Evolutionary conservation across 371 early-diverging fungal species (phyloP).

Genomic region (Mucor plumbeus): DNA sequence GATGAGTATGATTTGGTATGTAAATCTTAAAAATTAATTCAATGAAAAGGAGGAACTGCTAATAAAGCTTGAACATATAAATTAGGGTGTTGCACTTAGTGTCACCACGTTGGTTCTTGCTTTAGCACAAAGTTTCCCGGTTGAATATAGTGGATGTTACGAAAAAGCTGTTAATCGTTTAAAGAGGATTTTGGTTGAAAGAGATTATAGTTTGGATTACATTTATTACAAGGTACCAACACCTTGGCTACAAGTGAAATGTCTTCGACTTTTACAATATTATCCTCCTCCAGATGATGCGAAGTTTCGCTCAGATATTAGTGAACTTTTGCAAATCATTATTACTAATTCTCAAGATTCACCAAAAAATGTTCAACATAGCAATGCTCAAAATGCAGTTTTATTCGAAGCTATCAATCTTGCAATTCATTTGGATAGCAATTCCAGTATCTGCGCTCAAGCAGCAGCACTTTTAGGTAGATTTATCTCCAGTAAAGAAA

Average conservation of each 20-base stretch:
- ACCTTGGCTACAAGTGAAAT: conserved; percentile 97
- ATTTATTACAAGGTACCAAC: conserved; percentile 96
- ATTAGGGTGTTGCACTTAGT: conserved; percentile 85
- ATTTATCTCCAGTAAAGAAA: conserved; percentile 92
- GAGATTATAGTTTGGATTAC: conserved; percentile 85
- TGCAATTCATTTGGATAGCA: conserved; percentile 90
- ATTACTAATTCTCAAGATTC: conserved; percentile 84
- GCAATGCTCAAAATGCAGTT: conserved; percentile 95
- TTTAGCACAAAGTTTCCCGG: conserved; percentile 88
- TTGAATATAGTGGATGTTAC: conserved; percentile 75
- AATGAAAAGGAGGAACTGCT: not conserved
- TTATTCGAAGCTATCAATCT: conserved; percentile 96
- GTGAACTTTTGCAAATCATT: conserved; percentile 79
- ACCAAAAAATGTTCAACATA: conserved; percentile 95
- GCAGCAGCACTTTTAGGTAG: conserved; percentile 82
- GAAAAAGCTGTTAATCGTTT: conserved; percentile 80
- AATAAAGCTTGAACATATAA: not conserved
- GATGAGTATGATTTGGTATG: conserved; percentile 86
- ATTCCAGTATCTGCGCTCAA: conserved; percentile 85
- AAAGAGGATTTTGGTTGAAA: conserved; percentile 86
- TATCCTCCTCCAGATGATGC: conserved; percentile 85
- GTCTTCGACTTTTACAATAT: conserved; percentile 92
- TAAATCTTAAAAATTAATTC: not conserved
- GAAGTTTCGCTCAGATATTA: conserved; percentile 65
- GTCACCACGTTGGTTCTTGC: conserved; percentile 86